A percentile compares a stretch with the other conserved stretches of the same genome.
These are phyloP conservation scores for Ceratocystis eucalypticola DNA, from an alignment of 2,329 filamentous ascomycete genomes.

Conservation along the genomic window DNA sequence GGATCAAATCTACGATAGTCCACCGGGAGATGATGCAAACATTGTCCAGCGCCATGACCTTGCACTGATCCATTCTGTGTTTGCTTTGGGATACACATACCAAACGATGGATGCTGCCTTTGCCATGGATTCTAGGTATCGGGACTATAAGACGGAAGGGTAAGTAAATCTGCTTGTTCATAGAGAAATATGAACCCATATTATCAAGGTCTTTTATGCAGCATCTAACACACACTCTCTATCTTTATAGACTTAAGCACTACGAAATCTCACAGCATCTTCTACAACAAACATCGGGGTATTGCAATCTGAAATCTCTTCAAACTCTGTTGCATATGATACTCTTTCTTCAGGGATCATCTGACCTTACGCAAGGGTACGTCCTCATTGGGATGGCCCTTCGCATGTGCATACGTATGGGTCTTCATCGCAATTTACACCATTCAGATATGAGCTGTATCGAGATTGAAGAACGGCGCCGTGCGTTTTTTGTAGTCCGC, in stretches of 20 bases:
- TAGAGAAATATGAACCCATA: not conserved
- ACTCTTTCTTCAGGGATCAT: slow-evolving; percentile 65
- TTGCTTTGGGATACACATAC: slow-evolving; percentile 64
- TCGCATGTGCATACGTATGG: slow-evolving; percentile 61
- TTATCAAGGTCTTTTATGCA: not conserved
- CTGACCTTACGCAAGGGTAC: slow-evolving; percentile 67
- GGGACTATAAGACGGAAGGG: slow-evolving; percentile 43
- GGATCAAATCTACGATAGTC: slow-evolving; percentile 61
- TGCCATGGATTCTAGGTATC: slow-evolving; percentile 36
- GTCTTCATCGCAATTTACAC: slow-evolving; percentile 59
- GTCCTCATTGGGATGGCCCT: slow-evolving; percentile 67
- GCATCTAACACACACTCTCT: not conserved
- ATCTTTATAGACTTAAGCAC: slow-evolving; percentile 49
- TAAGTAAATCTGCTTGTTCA: slow-evolving; percentile 25
- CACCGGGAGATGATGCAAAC: slow-evolving; percentile 44
- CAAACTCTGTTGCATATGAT: slow-evolving; percentile 70
- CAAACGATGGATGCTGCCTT: slow-evolving; percentile 41
- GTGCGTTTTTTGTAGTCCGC: slow-evolving; percentile 54
- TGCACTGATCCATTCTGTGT: slow-evolving; percentile 55
- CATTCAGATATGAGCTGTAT: slow-evolving; percentile 49
- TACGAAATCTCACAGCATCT: slow-evolving; percentile 55
- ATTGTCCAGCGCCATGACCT: slow-evolving; percentile 38
- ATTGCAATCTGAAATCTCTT: slow-evolving; percentile 58
- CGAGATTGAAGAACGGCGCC: slow-evolving; percentile 48
- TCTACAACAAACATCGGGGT: slow-evolving; percentile 52